Percentiles rank a stretch among this genome's conserved stretches.
Evolutionary conservation across 192 early-diverging fungal species (phyloP).

Genomic region (Umbelopsis isabellina): DNA sequence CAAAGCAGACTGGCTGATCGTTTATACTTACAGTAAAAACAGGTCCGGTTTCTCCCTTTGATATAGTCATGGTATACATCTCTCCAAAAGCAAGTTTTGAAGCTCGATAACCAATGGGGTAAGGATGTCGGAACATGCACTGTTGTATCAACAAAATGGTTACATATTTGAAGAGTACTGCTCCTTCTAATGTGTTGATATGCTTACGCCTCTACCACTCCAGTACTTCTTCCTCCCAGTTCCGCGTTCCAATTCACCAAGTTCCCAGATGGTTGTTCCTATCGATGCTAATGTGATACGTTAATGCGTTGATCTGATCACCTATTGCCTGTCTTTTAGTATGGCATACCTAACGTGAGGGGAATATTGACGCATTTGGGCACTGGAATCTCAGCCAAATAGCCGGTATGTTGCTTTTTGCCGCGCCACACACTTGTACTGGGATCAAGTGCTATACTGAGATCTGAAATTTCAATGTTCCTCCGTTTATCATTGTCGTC

Average conservation of each 20-base stretch:
- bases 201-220: constrained; percentile 55
- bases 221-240: constrained; percentile 47
- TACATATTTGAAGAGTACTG: neutral
- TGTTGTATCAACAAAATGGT: neutral
- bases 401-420: constrained; percentile 35
- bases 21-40: constrained; percentile 41
- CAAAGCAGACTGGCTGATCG: too few relatives aligned
- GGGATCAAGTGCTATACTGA: constrained; percentile 16
- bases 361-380: constrained; percentile 34
- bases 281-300: constrained; percentile 41
- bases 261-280: constrained; percentile 55
- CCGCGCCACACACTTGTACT: constrained; percentile 31
- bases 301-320: neutral
- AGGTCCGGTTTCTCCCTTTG: constrained; percentile 42
- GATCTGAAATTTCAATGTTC: constrained; percentile 1
- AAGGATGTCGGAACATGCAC: constrained; percentile 55
- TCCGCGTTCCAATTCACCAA: constrained; percentile 46
- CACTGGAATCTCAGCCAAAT: constrained; percentile 22
- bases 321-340: neutral
- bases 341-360: constrained; percentile 44
- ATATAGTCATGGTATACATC: constrained; percentile 52
- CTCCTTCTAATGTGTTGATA: neutral
- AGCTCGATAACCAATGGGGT: constrained; percentile 54
- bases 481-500: constrained; percentile 30
- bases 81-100: constrained; percentile 54